phyloP scores from a whole-genome alignment of 148 eudicot genomes.

The Tetragonia tetragonoides region DNA sequence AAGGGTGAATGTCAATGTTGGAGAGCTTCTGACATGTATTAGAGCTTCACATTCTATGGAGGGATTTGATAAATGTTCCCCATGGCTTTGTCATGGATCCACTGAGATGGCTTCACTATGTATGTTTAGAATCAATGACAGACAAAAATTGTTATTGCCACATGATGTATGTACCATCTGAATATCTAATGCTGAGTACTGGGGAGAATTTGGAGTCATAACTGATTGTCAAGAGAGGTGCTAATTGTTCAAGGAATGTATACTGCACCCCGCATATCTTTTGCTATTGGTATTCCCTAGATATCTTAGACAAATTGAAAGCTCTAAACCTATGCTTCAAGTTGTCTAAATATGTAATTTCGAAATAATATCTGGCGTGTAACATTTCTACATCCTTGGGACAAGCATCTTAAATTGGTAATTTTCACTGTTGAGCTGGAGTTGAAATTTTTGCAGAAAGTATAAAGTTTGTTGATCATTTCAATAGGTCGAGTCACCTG shows the following conservation, averaged over 20 bases:
- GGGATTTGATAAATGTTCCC: neutral
- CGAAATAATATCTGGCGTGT: neutral
- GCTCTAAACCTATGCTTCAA: neutral
- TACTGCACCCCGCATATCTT: neutral
- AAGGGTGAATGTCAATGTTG: neutral
- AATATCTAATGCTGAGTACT: neutral
- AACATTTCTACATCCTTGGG: neutral
- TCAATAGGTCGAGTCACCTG: neutral
- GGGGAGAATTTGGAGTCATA: neutral
- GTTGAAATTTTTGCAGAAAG: neutral
- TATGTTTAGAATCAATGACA: neutral
- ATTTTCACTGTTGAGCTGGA: neutral
- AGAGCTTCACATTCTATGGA: neutral
- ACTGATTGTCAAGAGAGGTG: neutral
- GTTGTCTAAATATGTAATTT: neutral
- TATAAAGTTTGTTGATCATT: neutral
- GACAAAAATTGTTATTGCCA: neutral
- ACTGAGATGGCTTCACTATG: neutral
- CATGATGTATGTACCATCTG: neutral
- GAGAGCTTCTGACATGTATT: neutral
- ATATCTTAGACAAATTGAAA: neutral
- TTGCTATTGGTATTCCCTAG: neutral
- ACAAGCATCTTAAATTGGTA: neutral
- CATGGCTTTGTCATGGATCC: neutral
- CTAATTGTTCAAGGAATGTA: neutral